Base-by-base conservation (phyloP, 208 protist genomes). In the Wallacemonas collosoma region DNA sequence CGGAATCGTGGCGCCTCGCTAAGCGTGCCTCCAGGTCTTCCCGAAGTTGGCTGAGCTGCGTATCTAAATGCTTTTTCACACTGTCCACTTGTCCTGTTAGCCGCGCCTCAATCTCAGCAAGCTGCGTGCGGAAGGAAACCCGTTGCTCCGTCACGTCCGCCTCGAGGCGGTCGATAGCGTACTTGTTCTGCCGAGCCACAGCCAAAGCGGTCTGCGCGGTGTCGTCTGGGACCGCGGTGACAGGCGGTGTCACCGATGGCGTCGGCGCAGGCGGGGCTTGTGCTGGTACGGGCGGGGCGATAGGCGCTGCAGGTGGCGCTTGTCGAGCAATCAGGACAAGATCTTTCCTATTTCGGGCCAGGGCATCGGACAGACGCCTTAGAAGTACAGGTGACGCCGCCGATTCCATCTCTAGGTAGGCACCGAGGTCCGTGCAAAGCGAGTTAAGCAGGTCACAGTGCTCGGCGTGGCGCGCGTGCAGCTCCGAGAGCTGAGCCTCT, bases 371-470 rank as follows among this genome's bases (percentile, higher is more conserved):
- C n/a, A 63, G 57, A 63, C 36, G 39, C 39, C 53, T 1, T 11
- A 63, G 36, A 7, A 63, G 57, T n/a, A n/a, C 1, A 8, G 57
- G 57, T 44, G 57, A 63, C 4, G 57, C 54, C 26, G 57, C 57
- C 11, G 57, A 63, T 45, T 63, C 57, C 57, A 63, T 63, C 38
- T 63, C 26, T 17, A 63, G 39, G 35, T 63, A 63, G 36, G 39
- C 57, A 9, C 57, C 57, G 36, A 63, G 35, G 38, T 63, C 57
- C 35, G 57, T n/a, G n/a, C 57, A 63, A 17, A 63, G 38, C 39
- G 57, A 39, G 39, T 63, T 63, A 39, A 63, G 57, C 5, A 63
- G 57, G 11, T 63, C 57, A 63, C 57, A 63, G 39, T 63, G 57
- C 8, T 9, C 57, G 9, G 9, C 0, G 57, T 63, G 57, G 0